Conservation (phyloP, 345 rosid species). For the Noccaea caerulescens region DNA sequence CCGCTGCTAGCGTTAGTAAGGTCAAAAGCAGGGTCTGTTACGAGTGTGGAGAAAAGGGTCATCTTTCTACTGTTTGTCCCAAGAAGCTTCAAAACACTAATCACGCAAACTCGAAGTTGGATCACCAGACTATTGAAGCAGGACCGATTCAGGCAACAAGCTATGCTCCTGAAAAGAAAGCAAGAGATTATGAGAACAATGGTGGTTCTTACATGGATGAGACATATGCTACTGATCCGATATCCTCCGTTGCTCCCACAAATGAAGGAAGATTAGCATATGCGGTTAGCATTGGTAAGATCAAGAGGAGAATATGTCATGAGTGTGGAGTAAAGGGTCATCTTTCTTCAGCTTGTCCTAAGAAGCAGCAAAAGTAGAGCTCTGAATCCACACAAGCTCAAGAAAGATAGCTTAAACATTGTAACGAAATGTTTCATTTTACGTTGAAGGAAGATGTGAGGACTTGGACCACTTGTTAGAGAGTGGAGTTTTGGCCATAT, state of each 20-base stretch:
- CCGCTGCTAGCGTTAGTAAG: conserved; percentile 54
- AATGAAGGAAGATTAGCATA: conserved; percentile 26
- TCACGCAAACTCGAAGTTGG: conserved; percentile 47
- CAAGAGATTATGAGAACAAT: conserved; percentile 40
- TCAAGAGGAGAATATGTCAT: conserved; percentile 75
- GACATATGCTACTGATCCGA: conserved; percentile 18
- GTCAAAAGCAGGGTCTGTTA: conserved; percentile 74
- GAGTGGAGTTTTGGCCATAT: conserved; percentile 38
- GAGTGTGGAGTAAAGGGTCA: conserved; percentile 81
- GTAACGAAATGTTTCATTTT: conserved; percentile 15
- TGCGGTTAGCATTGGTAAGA: conserved; percentile 56
- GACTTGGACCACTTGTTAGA: conserved; percentile 23
- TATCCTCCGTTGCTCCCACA: background rate
- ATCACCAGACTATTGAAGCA: conserved; percentile 63
- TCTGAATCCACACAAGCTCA: conserved; percentile 21
- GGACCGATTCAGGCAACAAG: conserved; percentile 66
- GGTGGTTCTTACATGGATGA: conserved; percentile 34
- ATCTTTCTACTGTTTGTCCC: conserved; percentile 72
- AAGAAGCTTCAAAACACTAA: conserved; percentile 49
- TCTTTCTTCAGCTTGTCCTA: conserved; percentile 76
- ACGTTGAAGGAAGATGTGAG: conserved; percentile 22
- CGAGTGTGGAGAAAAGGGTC: conserved; percentile 81
- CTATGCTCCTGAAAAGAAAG: conserved; percentile 55
- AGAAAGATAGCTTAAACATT: conserved; percentile 21
- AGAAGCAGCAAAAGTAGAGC: conserved; percentile 47